phyloP scores from a whole-genome alignment of 192 early-diverging fungal species.

The Podila epicladia region DNA sequence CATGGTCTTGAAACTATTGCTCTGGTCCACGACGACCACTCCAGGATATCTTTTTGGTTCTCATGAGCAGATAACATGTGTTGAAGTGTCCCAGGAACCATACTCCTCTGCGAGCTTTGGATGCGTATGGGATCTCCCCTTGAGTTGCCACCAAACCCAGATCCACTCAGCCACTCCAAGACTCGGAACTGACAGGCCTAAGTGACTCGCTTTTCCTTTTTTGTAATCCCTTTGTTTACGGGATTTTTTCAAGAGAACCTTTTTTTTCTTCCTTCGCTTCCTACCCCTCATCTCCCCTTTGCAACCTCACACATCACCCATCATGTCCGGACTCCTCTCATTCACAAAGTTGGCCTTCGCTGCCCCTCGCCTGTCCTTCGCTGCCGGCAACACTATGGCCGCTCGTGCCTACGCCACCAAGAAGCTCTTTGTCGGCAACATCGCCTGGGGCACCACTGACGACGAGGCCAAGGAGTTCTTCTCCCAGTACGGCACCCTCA shows the following conservation, averaged over 20 bases:
- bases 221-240: constrained; percentile 6
- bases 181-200: background rate
- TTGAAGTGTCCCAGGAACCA: too few relatives aligned
- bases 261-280: constrained; percentile 1
- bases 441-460: constrained; percentile 47
- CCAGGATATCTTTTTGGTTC: too few relatives aligned
- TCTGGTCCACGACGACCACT: too few relatives aligned
- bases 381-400: constrained; percentile 34
- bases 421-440: constrained; percentile 49
- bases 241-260: background rate
- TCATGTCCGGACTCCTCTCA: constrained; percentile 47
- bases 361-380: constrained; percentile 36
- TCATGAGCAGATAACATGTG: too few relatives aligned
- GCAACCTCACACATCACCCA: background rate
- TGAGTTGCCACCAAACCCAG: too few relatives aligned
- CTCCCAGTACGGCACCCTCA: constrained; percentile 16
- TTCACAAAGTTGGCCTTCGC: constrained; percentile 49
- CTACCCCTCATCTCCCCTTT: background rate
- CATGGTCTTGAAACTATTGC: too few relatives aligned
- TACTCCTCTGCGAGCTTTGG: too few relatives aligned
- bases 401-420: constrained; percentile 46
- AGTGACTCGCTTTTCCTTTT: constrained; percentile 4
- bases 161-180: too few relatives aligned
- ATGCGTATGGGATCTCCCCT: too few relatives aligned
- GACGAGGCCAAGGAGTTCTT: constrained; percentile 40